Base-by-base conservation (phyloP, 2,329 filamentous ascomycete species). In the Chalara sp. region DNA sequence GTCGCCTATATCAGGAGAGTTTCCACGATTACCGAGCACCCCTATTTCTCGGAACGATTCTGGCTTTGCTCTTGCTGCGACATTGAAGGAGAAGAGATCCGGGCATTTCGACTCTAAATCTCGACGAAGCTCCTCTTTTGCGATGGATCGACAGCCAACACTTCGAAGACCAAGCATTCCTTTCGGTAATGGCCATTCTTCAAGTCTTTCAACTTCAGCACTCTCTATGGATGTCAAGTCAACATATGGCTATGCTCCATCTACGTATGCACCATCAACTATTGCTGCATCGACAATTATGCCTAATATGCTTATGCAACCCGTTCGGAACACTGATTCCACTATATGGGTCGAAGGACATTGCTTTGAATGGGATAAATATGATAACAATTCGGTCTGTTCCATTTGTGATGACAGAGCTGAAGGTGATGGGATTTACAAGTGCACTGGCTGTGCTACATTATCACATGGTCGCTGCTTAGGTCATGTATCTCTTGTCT, bases 101-200 rank as follows among this genome's bases (percentile, higher is more conserved):
- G 91, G 88, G 1, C 89, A 96, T 66, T 96, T 97, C 59, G 81
- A 86, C 51, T 70, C 56, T 72, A 78, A 75, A 57, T 86, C 86
- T n/a, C 81, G 91, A 53, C 82, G 92, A 58, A 96, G 91, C 71
- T 95, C 91, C n/a, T 95, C 91, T 1, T 95, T 96, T 68, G 88
- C 86, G 32, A 76, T 91, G 64, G 88, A 89, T 59, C 84, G 83
- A 65, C 78, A 83, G 58, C 77, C 76, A 37, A 81, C 83, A 1
- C 69, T 85, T 21, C 80, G 87, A 58, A 77, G 86, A 41, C 85
- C 87, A 5, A 88, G 81, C 65, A 72, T 84, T 32, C 88, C 90
- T 5, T 90, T 92, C 70, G 74, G 89, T 11, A 81, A 79, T 58
- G 80, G 80, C 5, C 80, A 85, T 58, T 76, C 77, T 48, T 68